Base-by-base conservation (phyloP, 176 grass and related monocot species). In the Calamus simplicifolius region DNA sequence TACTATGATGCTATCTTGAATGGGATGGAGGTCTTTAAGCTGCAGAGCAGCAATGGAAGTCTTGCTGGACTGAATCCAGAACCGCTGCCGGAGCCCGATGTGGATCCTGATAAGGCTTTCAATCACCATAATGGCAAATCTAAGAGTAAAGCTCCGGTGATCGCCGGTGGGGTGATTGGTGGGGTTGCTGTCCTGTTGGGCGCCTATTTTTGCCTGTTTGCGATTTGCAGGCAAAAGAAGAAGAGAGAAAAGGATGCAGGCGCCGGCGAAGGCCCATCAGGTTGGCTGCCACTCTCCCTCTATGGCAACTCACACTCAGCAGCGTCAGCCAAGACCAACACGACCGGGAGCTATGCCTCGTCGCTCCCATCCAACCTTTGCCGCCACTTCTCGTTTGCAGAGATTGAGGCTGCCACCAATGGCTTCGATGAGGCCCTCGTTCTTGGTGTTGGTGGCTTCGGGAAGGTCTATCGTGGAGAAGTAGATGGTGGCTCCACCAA, bases 391-490 rank as follows among this genome's bases (percentile, higher is more conserved):
- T 86, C 90, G 28, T 86, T 95, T 50, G 82, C 77, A 4, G 86
- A 89, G 80, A 89, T 95, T 54, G 82, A 80, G 64, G 27, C 90
- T 51, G 90, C 90, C 21, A 95, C 90, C 29, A 86, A 89, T 28
- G 82, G 86, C 71, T 95, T 95, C 12, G 77, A 95, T 51, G 90
- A 95, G 73, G 75, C 86, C 1, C 82, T 83, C 51, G 48, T 89
- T 69, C 85, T 95, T 70, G 90, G 90, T 28, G 80, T 95, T 13
- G 90, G 90, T 53, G 90, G 90, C 26, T 95, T 95, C 18, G 90
- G 90, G 28, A 95, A 89, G 73, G 90, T 95, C 68, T 95, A 95
- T 29, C 57, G 18, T 50, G 90, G 90, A 3, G 79, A 89, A 54
- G 65, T 95, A 59, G 82, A 95, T 48, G 82, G 77, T 27, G 82